Base-by-base conservation (phyloP, 768 basidiomycete genomes). In the Boletus rubropictus region DNA sequence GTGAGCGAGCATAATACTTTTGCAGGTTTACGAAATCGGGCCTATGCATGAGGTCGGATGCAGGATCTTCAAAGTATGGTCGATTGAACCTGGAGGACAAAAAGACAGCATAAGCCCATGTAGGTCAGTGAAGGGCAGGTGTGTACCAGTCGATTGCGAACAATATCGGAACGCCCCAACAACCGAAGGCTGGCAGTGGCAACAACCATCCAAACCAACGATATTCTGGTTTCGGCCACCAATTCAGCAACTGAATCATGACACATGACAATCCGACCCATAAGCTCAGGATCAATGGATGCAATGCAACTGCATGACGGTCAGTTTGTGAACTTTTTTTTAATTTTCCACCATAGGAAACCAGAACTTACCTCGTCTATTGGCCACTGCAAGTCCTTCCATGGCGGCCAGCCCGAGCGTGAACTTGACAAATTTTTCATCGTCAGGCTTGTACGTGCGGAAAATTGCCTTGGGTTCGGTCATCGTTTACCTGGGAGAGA, bases 331-430 rank as follows among this genome's bases (percentile, higher is more conserved):
- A 7, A 15, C 11, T 21, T 41, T 37, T 33, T 39, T 4, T 29
- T 20, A 14, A 8, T 24, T 33, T 39, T 4, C 27, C 20, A 14
- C 9, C 21, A 6, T 6, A 40, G 36, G 17, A 4, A 42, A 9
- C 17, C 20, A 33, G 27, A 21, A 29, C 72, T 38, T 52, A 81
- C 86, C 70, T 64, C 66, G 69, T 49, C 66, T 72, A 59, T 90
- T 90, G 17, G 87, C 88, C 9, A 71, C 68, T 4, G 83, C 81
- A 33, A 89, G 73, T 14, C 72, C 68, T 55, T 85, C 84, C 75
- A 89, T 80, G 32, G 74, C 73, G 12, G 80, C 70, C 62, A 83
- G 81, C 35, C 79, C 82, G 18, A 88, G 65, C 56, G 73, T 71
- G 63, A 87, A 88, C 40, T 71, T 76, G n/a, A 79, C 74, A 7